These are phyloP conservation scores for Hypoxylon rubiginosum DNA, from an alignment of 2,329 filamentous ascomycete species.

Conservation along the genomic window DNA sequence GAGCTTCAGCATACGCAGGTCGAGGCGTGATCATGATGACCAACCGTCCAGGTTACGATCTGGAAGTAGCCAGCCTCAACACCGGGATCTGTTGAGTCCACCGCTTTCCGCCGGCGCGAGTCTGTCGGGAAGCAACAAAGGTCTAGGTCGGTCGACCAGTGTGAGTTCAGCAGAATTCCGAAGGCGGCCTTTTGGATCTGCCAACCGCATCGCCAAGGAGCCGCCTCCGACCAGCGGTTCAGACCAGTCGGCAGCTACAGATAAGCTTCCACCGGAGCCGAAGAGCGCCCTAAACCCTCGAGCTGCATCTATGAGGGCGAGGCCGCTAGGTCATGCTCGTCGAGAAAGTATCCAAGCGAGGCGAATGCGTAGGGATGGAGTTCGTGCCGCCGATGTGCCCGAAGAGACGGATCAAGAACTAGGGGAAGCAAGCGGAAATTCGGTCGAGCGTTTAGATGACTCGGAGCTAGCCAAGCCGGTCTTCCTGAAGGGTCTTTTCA, in stretches of 20 bases:
- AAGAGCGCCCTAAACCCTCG: slow-evolving; percentile 67
- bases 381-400: slow-evolving; percentile 81
- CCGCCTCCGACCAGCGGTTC: slow-evolving; percentile 83
- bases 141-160: slow-evolving; percentile 87
- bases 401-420: slow-evolving; percentile 92
- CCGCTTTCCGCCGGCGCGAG: slow-evolving; percentile 72
- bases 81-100: slow-evolving; percentile 83
- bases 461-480: slow-evolving; percentile 92
- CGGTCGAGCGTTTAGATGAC: slow-evolving; percentile 72
- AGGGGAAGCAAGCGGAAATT: slow-evolving; percentile 70
- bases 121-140: slow-evolving; percentile 72
- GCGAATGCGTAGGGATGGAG: slow-evolving; percentile 79
- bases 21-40: slow-evolving; percentile 68
- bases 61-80: slow-evolving; percentile 77
- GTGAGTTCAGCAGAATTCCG: slow-evolving; percentile 90
- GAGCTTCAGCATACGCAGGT: slow-evolving; percentile 85
- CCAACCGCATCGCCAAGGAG: slow-evolving; percentile 67
- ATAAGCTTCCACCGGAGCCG: slow-evolving; percentile 64
- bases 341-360: slow-evolving; percentile 93
- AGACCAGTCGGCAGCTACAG: slow-evolving; percentile 75
- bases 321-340: slow-evolving; percentile 89
- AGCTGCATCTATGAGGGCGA: slow-evolving; percentile 78
- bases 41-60: slow-evolving; percentile 60
- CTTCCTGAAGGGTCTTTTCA: slow-evolving; percentile 95
- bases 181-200: slow-evolving; percentile 66